Evolutionary conservation across 179 eudicot genomes (phyloP), one percentile per base, ranked within the genome.

Genomic region (Pouteria campechiana): DNA sequence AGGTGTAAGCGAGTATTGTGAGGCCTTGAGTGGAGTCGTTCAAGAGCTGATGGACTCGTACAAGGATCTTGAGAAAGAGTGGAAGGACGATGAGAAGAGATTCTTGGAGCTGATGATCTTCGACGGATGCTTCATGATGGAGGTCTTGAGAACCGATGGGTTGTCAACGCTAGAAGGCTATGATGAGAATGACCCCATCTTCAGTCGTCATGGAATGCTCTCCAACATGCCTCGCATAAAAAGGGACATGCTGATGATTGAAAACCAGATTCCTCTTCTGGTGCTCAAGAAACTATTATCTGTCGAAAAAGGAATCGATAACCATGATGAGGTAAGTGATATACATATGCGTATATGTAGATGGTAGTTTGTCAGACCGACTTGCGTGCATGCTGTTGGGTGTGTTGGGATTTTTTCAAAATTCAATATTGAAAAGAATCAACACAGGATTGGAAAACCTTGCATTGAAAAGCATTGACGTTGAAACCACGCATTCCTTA

Each of bases 51-150:
- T 51, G 18, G 46, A 35, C 4, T 52, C 64, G n/a, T 64, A 64
- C 19, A 46, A 47, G 16, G 44, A 30, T 6, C 42, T 64, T 3
- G 50, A 51, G 3, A 12, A 4, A 0, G 4, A 36, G 8, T 63
- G 59, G 59, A 25, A 57, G 10, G 3, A 37, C 2, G 44, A 50
- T 18, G 23, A 34, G 1, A 28, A 41, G 3, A 20, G 17, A 1
- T 64, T 64, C 46, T 13, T 64, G 36, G 16, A 41, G 46, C 1
- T 64, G 46, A 57, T 64, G 69, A 51, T 64, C 12, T 3, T 44
- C 0, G 64, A 64, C 36, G 64, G 64, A 1, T 57, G 64, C 41
- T 64, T 57, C 55, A 52, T 64, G 37, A 27, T 57, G n/a, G 69
- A 64, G 25, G 36, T 64, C 4, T 19, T 57, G 55, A 38, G 54